Percentiles rank a stretch among this genome's conserved stretches.
These are phyloP conservation scores for Calycina marina DNA, from an alignment of 2,329 filamentous ascomycete genomes.

Conservation along the genomic window DNA sequence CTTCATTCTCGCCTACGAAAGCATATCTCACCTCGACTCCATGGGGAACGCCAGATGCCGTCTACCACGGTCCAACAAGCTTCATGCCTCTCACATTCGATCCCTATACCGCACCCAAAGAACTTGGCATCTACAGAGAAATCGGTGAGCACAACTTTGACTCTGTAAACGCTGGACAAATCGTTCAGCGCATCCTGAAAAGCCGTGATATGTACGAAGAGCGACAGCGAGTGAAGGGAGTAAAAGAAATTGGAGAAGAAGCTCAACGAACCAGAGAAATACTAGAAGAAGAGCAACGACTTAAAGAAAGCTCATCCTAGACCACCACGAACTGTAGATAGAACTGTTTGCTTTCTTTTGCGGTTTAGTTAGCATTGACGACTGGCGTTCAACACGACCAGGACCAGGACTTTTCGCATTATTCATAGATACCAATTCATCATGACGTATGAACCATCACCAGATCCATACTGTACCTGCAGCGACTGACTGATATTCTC, in stretches of 20 bases:
- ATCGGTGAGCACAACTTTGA: conserved; percentile 66
- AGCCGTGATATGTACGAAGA: conserved; percentile 82
- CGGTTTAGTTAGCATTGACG: no score
- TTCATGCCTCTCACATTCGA: conserved; percentile 57
- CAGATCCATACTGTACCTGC: no score
- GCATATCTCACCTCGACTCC: conserved; percentile 64
- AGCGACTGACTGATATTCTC: no score
- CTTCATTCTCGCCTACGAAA: conserved; percentile 74
- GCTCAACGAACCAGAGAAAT: conserved; percentile 46
- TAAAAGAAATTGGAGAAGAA: conserved; percentile 67
- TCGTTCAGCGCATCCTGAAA: conserved; percentile 80
- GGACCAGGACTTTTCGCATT: no score
- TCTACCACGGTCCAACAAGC: conserved; percentile 92
- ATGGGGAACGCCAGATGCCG: conserved; percentile 56
- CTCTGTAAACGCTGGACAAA: conserved; percentile 81
- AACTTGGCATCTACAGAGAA: conserved; percentile 71
- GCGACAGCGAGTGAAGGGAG: conserved; percentile 75
- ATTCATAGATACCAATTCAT: no score
- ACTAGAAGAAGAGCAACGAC: conserved; percentile 31
- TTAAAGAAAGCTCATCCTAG: conserved; percentile 11
- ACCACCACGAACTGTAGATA: no score
- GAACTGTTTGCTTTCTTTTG: no score
- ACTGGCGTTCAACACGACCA: no score
- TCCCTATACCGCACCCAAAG: conserved; percentile 67
- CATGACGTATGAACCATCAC: no score